Evolutionary conservation across 176 grass and related monocot genomes (phyloP), one percentile per base, ranked within the genome.

Genomic region (Lolium perenne): DNA sequence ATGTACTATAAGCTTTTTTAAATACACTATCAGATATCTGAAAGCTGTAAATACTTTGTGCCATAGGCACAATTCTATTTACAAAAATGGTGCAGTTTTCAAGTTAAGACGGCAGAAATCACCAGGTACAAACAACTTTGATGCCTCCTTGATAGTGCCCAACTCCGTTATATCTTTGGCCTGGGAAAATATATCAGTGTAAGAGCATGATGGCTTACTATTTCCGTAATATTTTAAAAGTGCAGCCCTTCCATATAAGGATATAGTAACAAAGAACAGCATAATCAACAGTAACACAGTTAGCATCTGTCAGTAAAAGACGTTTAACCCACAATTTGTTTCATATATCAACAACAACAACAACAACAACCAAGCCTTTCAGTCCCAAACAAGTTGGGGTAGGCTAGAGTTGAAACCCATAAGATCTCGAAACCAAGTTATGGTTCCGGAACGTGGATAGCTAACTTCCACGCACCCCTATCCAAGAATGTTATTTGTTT

Each of bases 91-190:
- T 13, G 7, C 76, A 76, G 7, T 8, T 78, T 38, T 69, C 60
- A 90, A 76, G 41, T 55, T 87, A 83, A 79, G 71, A 41, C 85
- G 76, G 71, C 45, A 73, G 58, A 83, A 89, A n/a, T 88, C 76
- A 98, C 97, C 94, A 74, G 97, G 94, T 71, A 96, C 87, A 90
- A 98, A 98, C 94, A 98, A 88, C 79, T 98, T 98, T 67, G 92
- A 95, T 77, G 92, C 97, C 79, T 95, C 88, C 88, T 94, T 96
- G 65, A 98, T 60, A 71, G 97, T 86, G 80, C 94, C 94, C 78
- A 98, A 84, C 68, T 98, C 94, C 56, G 90, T 88, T 80, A 98
- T 96, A 91, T 98, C 97, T 90, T 90, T 87, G 48, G 92, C 94
- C 97, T 98, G 90, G 79, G 74, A 69, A 88, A 17, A 70, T 56